Base-by-base conservation (phyloP, 2,329 filamentous ascomycete genomes). In the Alternaria sp. region DNA sequence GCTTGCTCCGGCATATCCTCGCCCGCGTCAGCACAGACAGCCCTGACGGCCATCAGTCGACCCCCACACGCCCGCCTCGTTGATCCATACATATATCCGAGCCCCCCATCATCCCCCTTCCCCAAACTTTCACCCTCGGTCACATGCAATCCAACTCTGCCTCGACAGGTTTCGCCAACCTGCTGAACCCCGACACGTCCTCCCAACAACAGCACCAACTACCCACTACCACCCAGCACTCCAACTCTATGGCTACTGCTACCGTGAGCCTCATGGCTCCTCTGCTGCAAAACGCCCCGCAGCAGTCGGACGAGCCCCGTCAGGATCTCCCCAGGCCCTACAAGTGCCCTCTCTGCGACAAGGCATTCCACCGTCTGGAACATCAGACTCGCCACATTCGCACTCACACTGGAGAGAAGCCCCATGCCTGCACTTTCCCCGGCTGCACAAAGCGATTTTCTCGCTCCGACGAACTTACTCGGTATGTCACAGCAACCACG, bases 371-470 rank as follows among this genome's bases (percentile, higher is more conserved):
- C 86, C 93, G 96, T 67, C 87, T 99, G 45, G 95, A 98, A 85
- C 95, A 98, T 81, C 95, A 97, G 86, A 91, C 88, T 63, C 83
- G 90, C 74, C 95, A 99, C 82, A 98, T 98, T 78, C 90, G 95
- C 75, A 98, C 96, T 7, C 95, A 99, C 82, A 99, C 95, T 0
- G 96, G 95, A 75, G 95, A 99, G 85, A 99, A 98, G 87, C 95
- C 95, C 51, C 96, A 98, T 77, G 94, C 92, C 66, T 99, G 95
- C 88, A 90, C 93, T 80, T 97, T 95, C 77, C 94, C 93, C 5
- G 94, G 94, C 74, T 98, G 95, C 88, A 95, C 92, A 73, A 98
- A 98, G 84, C 93, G 95, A 76, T 98, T 99, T 85, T 97, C 93
- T 69, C 90, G 95, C 69, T 97, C 95, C 12, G 95, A 99, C 79